These are phyloP conservation scores for Scedosporium apiospermum DNA, from an alignment of 2,329 filamentous ascomycete genomes.

Conservation along the genomic window DNA sequence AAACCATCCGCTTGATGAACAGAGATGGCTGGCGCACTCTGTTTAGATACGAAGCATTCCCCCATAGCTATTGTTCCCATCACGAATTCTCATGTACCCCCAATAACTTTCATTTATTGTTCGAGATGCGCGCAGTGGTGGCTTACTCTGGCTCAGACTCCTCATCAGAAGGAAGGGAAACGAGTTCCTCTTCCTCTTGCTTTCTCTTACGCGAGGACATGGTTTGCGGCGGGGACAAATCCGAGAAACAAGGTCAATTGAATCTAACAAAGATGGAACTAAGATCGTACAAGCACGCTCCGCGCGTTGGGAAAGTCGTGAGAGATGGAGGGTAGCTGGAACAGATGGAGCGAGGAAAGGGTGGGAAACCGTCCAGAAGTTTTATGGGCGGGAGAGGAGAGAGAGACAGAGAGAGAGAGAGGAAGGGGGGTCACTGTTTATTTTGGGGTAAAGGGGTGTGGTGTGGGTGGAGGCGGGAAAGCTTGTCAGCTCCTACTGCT, in stretches of 20 bases:
- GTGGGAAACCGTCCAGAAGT: constrained; percentile 6
- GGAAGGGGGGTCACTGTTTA: constrained; percentile 7
- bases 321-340: constrained; percentile 8
- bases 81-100: background rate
- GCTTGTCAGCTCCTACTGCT: constrained; percentile 3
- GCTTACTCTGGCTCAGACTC: constrained; percentile 43
- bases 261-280: background rate
- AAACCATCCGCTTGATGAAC: too few species aligned
- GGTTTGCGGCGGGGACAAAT: constrained; percentile 9
- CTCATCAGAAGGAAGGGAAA: constrained; percentile 42
- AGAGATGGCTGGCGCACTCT: too few species aligned
- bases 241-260: constrained; percentile 17
- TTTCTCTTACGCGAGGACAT: constrained; percentile 46
- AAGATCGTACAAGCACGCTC: constrained; percentile 1
- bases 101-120: background rate
- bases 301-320: constrained; percentile 3
- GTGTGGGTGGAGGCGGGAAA: constrained; percentile 5
- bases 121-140: background rate
- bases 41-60: too few species aligned
- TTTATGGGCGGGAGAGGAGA: constrained; percentile 4
- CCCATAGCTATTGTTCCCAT: background rate
- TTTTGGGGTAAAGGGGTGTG: constrained; percentile 1
- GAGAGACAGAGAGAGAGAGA: constrained; percentile 11
- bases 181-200: constrained; percentile 43
- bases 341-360: constrained; percentile 14